These are phyloP conservation scores for Geranomyces variabilis DNA, from an alignment of 192 early-diverging fungal genomes.

Conservation along the genomic window DNA sequence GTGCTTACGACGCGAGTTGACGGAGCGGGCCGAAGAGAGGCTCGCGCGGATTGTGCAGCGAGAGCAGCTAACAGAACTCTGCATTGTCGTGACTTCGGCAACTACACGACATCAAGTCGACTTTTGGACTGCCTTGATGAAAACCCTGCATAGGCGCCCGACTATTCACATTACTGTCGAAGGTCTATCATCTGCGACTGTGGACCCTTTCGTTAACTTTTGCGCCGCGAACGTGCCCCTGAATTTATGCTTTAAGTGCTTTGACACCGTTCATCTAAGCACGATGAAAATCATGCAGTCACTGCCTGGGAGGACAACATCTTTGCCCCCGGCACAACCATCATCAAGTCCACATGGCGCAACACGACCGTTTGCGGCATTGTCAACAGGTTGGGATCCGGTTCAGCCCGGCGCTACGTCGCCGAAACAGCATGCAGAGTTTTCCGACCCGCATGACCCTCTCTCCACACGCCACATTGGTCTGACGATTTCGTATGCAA, in stretches of 20 bases:
- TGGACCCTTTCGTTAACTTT: background rate
- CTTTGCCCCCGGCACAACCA: too few species aligned
- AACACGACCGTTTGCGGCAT: background rate
- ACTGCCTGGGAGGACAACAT: too few species aligned
- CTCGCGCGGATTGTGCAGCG: background rate
- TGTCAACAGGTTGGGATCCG: background rate
- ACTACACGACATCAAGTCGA: background rate
- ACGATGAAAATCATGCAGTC: background rate
- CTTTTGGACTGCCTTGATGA: background rate
- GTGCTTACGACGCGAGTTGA: slow-evolving; percentile 20
- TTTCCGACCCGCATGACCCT: background rate
- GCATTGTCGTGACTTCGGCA: background rate
- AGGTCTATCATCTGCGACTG: background rate
- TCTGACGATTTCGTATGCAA: too few species aligned
- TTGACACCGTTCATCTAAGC: background rate
- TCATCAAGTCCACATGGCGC: background rate
- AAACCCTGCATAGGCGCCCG: background rate
- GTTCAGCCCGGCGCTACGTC: background rate
- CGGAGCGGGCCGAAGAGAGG: background rate
- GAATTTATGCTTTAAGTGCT: background rate
- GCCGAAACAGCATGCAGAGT: background rate
- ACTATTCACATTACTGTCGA: background rate
- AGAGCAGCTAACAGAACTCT: background rate
- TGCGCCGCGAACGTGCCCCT: background rate
- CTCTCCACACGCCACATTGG: too few species aligned